Evolutionary conservation across 2,329 filamentous ascomycete genomes (phyloP), one percentile per base, ranked within the genome.

Genomic region (Zymoseptoria pseudotritici): DNA sequence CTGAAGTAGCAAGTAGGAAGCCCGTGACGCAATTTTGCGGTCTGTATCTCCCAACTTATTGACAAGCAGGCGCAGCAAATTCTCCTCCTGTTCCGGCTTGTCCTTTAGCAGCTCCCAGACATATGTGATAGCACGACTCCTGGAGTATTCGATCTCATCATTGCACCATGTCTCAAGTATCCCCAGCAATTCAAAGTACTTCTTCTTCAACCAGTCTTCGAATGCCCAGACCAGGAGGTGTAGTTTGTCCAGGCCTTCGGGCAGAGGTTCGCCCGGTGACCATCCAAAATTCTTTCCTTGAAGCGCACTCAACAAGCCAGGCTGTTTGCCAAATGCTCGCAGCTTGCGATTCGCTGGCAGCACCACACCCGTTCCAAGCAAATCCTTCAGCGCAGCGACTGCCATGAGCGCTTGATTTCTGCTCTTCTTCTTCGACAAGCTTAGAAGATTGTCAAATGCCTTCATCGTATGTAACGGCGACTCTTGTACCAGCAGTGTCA

Each of bases 11-110:
- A 97, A 82, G 74, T 96, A 96, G 0, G 94, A 97, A 2, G 93
- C 88, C 61, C 92, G 86, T 3, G 94, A 99, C 0, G 94, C 88
- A 69, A 99, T 95, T 76, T 97, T 99, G 73, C 91, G 91, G 66
- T 96, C 91, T 52, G 89, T 90, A 72, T 99, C 94, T 68, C 95
- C 93, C 24, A 99, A 84, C 76, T 99, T 99, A 79, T 97, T 97
- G 67, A 99, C 91, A 60, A 99, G 78, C 58, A 99, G 79, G 57
- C 93, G 86, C 62, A 99, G 79, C 63, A 99, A 78, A 73, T 99
- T 99, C 58, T 93, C 88, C 75, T 99, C 94, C 72, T 99, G 94
- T 75, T 99, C 94, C 0, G 94, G 93, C 77, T 96, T 99, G 73
- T 96, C 92, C 73, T 91, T 94, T 62, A 99, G 79, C 49, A 99